phyloP scores from a whole-genome alignment of 768 basidiomycete species.

The Suillus americanus region DNA sequence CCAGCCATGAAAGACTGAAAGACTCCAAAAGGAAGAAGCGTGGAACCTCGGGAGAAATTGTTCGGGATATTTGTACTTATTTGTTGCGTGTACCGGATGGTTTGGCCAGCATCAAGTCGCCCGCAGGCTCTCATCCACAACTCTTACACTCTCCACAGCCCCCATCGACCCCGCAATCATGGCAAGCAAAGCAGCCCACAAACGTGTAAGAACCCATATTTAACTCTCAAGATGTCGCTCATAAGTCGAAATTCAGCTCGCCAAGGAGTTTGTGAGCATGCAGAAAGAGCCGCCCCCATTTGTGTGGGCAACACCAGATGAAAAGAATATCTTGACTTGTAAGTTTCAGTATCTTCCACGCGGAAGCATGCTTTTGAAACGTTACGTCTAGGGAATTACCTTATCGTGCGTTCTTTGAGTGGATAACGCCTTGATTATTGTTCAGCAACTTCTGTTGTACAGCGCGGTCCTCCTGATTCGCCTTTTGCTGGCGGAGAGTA shows the following conservation, averaged over 20 bases:
- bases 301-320: slow-evolving; percentile 93
- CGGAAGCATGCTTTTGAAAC: slow-evolving; percentile 13
- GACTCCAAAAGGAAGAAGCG: neutral
- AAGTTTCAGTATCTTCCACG: slow-evolving; percentile 33
- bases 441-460: slow-evolving; percentile 13
- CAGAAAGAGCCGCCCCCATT: slow-evolving; percentile 94
- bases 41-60: neutral
- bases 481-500: slow-evolving; percentile 93
- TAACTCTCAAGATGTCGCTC: slow-evolving; percentile 17
- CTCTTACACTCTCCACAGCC: slow-evolving; percentile 4
- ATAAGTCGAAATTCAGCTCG: slow-evolving; percentile 46
- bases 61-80: neutral
- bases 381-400: slow-evolving; percentile 78
- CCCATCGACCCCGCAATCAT: slow-evolving; percentile 36
- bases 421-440: neutral
- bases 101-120: slow-evolving; percentile 2
- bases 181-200: slow-evolving; percentile 86
- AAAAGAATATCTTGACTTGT: slow-evolving; percentile 98
- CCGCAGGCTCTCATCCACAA: slow-evolving; percentile 15
- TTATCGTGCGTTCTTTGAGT: slow-evolving; percentile 63
- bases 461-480: slow-evolving; percentile 94
- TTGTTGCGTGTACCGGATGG: neutral
- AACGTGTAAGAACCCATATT: slow-evolving; percentile 54
- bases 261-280: slow-evolving; percentile 90
- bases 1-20: neutral